Percentiles rank a stretch among this genome's conserved stretches.
Evolutionary conservation across 2,329 filamentous ascomycete genomes (phyloP).

Genomic region (Xylogone sp.): DNA sequence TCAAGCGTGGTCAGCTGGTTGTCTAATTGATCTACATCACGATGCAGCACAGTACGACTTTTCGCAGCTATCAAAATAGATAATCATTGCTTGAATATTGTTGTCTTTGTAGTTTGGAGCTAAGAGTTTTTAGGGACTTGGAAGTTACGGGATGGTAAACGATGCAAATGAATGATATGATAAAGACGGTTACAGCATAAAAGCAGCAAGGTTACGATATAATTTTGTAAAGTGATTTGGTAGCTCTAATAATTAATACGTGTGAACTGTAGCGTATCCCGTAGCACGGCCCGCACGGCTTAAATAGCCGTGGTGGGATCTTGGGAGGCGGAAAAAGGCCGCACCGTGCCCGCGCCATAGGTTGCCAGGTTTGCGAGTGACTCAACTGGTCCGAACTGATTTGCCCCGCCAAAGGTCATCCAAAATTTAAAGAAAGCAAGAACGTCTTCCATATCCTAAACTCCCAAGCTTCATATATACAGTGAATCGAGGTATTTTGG

Average conservation of each 20-base stretch:
- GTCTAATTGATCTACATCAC: slow-evolving; percentile 93
- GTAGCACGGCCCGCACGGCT: too few relatives aligned
- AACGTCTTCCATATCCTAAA: not conserved
- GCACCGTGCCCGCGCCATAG: too few relatives aligned
- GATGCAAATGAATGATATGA: too few relatives aligned
- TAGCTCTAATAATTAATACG: too few relatives aligned
- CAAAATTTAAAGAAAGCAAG: not conserved
- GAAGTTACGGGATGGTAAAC: too few relatives aligned
- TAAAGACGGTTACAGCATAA: too few relatives aligned
- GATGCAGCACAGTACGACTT: slow-evolving; percentile 58
- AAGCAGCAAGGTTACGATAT: too few relatives aligned
- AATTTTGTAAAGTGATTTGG: too few relatives aligned
- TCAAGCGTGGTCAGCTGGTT: slow-evolving; percentile 93
- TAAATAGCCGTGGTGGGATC: too few relatives aligned
- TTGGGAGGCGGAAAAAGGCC: not conserved
- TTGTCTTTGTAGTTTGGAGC: too few relatives aligned
- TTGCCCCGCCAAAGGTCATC: not conserved
- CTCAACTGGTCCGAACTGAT: not conserved
- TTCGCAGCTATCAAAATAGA: slow-evolving; percentile 1
- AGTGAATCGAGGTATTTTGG: not conserved
- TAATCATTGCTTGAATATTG: not conserved
- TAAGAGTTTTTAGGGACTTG: too few relatives aligned
- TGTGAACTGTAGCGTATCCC: too few relatives aligned
- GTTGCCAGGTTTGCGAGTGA: not conserved
- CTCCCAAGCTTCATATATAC: not conserved